Evolutionary conservation across 2,329 filamentous ascomycete genomes (phyloP).

Genomic region (Cladophialophora bantiana): DNA sequence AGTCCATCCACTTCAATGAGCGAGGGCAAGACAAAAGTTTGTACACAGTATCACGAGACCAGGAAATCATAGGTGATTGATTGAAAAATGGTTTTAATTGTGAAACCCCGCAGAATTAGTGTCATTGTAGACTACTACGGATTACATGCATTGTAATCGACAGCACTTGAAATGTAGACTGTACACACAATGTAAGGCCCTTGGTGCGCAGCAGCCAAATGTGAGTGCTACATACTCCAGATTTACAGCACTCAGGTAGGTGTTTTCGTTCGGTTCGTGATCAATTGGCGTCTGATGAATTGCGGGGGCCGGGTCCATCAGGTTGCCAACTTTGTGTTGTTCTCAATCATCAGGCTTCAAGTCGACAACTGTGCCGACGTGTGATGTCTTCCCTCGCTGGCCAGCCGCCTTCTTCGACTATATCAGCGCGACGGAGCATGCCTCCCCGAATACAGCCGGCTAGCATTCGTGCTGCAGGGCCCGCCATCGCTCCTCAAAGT

Average conservation of each 20-base stretch:
- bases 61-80: conserved; percentile 14
- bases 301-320: neutral
- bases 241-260: neutral
- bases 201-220: neutral
- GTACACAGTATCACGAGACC: conserved; percentile 37
- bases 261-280: neutral
- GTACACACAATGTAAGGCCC: neutral
- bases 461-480: neutral
- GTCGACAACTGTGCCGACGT: neutral
- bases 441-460: neutral
- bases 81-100: neutral
- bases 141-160: neutral
- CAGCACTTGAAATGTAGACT: neutral
- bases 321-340: neutral
- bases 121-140: neutral
- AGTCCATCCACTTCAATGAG: neutral
- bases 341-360: neutral
- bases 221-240: neutral
- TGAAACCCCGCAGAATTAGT: neutral
- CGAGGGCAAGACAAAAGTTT: conserved; percentile 35
- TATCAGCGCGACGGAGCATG: neutral
- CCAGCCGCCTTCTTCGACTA: neutral
- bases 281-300: neutral
- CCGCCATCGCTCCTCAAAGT: neutral
- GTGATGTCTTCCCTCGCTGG: neutral